Evolutionary conservation across 2,329 filamentous ascomycete species (phyloP).

Genomic region (Epichloe sp.): DNA sequence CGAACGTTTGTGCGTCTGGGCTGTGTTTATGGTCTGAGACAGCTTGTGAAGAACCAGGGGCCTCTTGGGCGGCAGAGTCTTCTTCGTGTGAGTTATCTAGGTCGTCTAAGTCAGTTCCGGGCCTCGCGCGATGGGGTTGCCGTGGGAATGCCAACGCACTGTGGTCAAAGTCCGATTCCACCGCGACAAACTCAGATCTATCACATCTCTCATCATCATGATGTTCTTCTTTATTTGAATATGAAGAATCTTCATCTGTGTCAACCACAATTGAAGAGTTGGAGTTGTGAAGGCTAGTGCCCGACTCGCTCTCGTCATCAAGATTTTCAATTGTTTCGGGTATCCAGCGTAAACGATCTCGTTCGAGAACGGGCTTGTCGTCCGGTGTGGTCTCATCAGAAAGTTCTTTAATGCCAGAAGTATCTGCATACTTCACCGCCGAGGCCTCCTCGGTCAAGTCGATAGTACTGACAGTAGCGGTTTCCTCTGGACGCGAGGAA

Average conservation of each 20-base stretch:
- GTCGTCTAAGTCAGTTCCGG: neutral
- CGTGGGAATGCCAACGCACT: neutral
- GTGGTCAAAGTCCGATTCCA: neutral
- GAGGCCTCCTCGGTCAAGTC: constrained; percentile 9
- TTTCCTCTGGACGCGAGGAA: constrained; percentile 7
- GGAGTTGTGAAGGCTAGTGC: neutral
- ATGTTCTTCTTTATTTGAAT: neutral
- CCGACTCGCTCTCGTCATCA: neutral
- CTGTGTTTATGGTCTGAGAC: neutral
- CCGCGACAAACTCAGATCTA: neutral
- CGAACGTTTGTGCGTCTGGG: neutral
- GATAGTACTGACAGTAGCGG: constrained; percentile 6
- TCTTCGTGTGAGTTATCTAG: neutral
- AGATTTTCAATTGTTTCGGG: neutral
- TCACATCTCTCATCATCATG: neutral
- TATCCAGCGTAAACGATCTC: neutral
- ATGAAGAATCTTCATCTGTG: neutral
- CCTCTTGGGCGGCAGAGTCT: neutral
- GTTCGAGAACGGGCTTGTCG: neutral
- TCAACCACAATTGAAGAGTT: neutral
- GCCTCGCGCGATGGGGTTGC: neutral
- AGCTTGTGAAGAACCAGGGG: neutral
- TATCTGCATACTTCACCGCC: neutral
- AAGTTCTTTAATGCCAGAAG: neutral
- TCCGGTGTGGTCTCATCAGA: neutral